Percentiles rank a stretch among this genome's conserved stretches.
phyloP scores from a whole-genome alignment of 768 basidiomycete genomes.

The Russula olivacea region DNA sequence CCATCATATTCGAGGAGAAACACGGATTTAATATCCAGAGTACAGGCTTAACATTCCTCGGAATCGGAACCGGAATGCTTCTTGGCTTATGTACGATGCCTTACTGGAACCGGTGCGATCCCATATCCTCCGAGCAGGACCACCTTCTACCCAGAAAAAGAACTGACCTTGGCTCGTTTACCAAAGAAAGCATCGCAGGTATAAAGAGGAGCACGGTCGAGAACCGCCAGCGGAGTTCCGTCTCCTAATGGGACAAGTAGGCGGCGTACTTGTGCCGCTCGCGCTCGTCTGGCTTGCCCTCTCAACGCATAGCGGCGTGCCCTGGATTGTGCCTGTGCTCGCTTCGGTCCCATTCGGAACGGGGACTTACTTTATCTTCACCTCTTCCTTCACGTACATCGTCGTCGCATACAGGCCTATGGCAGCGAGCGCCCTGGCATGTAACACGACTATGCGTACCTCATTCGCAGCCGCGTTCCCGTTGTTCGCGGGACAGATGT shows the following conservation, averaged over 20 bases:
- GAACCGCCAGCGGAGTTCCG: constrained; percentile 59
- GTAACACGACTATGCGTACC: constrained; percentile 48
- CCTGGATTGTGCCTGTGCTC: constrained; percentile 45
- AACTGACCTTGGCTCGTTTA: background rate
- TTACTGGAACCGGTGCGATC: constrained; percentile 40
- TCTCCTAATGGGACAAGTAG: constrained; percentile 60
- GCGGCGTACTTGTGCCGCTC: constrained; percentile 59
- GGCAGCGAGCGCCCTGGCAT: constrained; percentile 57
- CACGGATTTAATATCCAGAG: constrained; percentile 51
- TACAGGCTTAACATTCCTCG: constrained; percentile 45
- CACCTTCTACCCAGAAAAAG: background rate
- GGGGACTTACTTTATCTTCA: constrained; percentile 60
- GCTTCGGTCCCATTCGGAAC: constrained; percentile 45
- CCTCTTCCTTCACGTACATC: constrained; percentile 57
- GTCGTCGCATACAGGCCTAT: constrained; percentile 47
- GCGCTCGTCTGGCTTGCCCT: constrained; percentile 53
- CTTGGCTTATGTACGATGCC: constrained; percentile 36
- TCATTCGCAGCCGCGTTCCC: constrained; percentile 40
- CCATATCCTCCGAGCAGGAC: background rate
- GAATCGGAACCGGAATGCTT: constrained; percentile 46
- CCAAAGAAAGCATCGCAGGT: constrained; percentile 36
- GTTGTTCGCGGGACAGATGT: constrained; percentile 38
- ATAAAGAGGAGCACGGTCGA: constrained; percentile 38
- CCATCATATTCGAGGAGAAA: constrained; percentile 44
- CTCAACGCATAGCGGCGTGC: constrained; percentile 43